Evolutionary conservation across 371 early-diverging fungal genomes (phyloP), one percentile per base, ranked within the genome.

Genomic region (Mucor racemosus): DNA sequence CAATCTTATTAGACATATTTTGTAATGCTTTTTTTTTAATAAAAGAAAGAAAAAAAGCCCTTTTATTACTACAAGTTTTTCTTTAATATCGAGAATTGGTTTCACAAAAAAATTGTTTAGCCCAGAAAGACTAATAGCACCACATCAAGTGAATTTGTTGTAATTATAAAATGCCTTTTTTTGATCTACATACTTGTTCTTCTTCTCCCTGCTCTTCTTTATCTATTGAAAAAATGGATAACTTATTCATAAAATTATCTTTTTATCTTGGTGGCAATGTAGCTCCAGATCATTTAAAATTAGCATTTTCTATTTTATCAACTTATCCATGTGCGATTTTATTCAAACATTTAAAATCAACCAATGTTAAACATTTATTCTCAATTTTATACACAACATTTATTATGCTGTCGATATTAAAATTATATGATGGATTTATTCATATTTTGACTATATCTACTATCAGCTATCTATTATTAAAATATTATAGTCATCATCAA

Each of bases 281-380:
- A 36, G 55, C 85, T 0, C 74, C 73, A 4, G 92, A 88, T 58
- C 85, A 86, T 53, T 57, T 91, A 35, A 83, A 81, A n/a, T 75
- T 85, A 1, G 82, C 82, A 5, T 62, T 84, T n/a, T 80, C 77
- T 19, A 76, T 91, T 21, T 58, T 88, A 36, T 72, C 80, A 21
- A 72, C 87, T 19, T 90, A 89, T 72, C 82, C 82, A 10, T 76
- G 76, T 54, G 88, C 87, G 33, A 68, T 83, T 53, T 38, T 86
- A 17, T 90, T 88, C 76, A 80, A 81, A 17, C 77, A 66, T 21
- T 67, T 90, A 34, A 17, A 73, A 66, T 62, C 79, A 76, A 64
- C 71, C 79, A 44, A 65, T 7, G 48, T 82, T n/a, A 90, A 89
- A 58, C 95, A 97, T 74, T 11, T 87, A 13, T 94, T 86, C 68